Evolutionary conservation across 83 land plant genomes (phyloP).

Genomic region (Picea engelmannii): DNA sequence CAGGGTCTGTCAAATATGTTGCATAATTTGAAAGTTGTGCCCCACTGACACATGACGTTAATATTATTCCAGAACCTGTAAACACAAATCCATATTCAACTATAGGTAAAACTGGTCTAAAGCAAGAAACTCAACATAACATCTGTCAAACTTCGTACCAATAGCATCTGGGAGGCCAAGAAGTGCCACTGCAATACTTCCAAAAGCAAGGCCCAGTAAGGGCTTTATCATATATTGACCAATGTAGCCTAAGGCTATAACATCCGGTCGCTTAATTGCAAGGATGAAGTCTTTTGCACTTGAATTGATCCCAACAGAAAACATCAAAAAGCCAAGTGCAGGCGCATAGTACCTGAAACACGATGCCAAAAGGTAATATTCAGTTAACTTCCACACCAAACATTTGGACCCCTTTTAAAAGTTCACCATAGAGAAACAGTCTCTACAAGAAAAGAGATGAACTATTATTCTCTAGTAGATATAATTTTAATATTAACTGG

Average conservation of each 20-base stretch:
- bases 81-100: slow-evolving; percentile 3
- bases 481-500: not conserved
- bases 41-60: slow-evolving; percentile 95
- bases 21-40: slow-evolving; percentile 99
- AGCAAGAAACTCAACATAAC: not conserved
- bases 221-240: slow-evolving; percentile 91
- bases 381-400: not conserved
- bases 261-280: slow-evolving; percentile 77
- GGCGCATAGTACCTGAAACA: slow-evolving; percentile 89
- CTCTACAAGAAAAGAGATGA: no score
- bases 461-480: no score
- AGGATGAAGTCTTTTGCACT: slow-evolving; percentile 77
- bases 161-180: slow-evolving; percentile 77
- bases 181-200: slow-evolving; percentile 51
- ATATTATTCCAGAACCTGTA: slow-evolving; percentile 92
- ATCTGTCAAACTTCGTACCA: slow-evolving; percentile 40
- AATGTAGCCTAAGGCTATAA: slow-evolving; percentile 78
- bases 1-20: slow-evolving; percentile 84
- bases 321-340: slow-evolving; percentile 96
- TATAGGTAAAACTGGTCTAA: not conserved
- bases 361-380: not conserved
- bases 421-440: not conserved
- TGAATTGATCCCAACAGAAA: slow-evolving; percentile 96
- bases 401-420: not conserved
- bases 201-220: slow-evolving; percentile 75